Conservation (phyloP, 129 eudicot species). For the Ambrosia trifida region DNA sequence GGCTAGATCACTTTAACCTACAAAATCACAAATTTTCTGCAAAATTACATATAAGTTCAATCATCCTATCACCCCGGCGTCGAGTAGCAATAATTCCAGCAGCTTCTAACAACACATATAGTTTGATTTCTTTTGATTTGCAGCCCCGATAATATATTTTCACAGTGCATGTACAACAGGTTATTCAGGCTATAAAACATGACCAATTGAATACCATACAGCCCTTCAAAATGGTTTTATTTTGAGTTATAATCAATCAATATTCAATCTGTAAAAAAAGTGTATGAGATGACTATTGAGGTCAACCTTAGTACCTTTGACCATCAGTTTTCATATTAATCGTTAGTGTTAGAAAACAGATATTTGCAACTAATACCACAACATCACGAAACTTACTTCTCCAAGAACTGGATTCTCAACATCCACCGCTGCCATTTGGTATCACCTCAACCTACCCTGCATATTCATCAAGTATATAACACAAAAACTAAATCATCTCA, state of each 20-base stretch:
- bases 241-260: background rate
- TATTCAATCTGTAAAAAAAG: background rate
- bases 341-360: background rate
- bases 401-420: no score
- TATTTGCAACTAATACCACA: background rate
- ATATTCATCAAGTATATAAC: no score
- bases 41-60: no score
- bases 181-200: background rate
- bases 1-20: no score
- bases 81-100: conserved; percentile 78
- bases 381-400: no score
- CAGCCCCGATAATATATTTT: conserved; percentile 52
- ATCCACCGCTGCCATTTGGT: no score
- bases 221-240: background rate
- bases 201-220: background rate
- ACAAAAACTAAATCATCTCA: no score
- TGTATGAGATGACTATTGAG: conserved; percentile 1
- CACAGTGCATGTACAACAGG: conserved; percentile 16
- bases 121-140: conserved; percentile 54
- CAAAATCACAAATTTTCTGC: no score
- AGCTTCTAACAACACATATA: conserved; percentile 63
- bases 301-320: conserved; percentile 8
- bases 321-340: background rate
- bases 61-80: no score
- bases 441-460: no score